Evolutionary conservation across 352 stramenopile species (phyloP).

Genomic region (Globisporangium perplexum): DNA sequence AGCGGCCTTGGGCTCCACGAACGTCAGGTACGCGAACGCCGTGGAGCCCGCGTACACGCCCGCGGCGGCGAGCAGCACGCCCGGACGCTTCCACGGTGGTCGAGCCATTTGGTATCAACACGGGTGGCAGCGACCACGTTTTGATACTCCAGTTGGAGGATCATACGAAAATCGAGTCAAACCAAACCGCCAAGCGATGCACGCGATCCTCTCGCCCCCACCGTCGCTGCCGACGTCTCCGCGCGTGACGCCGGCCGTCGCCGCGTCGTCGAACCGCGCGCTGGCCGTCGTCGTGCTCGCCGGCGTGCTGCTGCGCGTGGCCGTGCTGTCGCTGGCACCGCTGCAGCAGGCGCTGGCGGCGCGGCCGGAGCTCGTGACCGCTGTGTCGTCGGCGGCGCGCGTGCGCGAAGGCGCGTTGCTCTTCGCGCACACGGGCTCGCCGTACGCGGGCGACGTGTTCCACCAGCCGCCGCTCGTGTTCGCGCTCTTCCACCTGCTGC

Average conservation of each 20-base stretch:
- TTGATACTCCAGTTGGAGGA: no score
- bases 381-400: conserved; percentile 54
- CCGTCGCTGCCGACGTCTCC: background rate
- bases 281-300: conserved; percentile 20
- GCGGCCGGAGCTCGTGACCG: conserved; percentile 63
- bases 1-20: conserved; percentile 57
- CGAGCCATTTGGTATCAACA: conserved; percentile 13
- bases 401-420: conserved; percentile 60
- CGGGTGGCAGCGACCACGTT: no score
- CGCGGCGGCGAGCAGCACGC: conserved; percentile 47
- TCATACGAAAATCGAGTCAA: background rate
- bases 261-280: conserved; percentile 3
- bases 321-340: conserved; percentile 26
- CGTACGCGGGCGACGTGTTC: conserved; percentile 77
- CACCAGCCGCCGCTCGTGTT: conserved; percentile 81
- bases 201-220: background rate
- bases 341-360: conserved; percentile 33
- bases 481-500: conserved; percentile 43
- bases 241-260: background rate
- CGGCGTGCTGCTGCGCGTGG: conserved; percentile 29
- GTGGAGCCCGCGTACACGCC: conserved; percentile 52
- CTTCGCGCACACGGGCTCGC: conserved; percentile 32
- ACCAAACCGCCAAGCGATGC: background rate
- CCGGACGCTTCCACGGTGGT: conserved; percentile 34
- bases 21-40: conserved; percentile 57